These are phyloP conservation scores for Didymellaceae sp. DNA, from an alignment of 2,329 filamentous ascomycete species.

Conservation along the genomic window DNA sequence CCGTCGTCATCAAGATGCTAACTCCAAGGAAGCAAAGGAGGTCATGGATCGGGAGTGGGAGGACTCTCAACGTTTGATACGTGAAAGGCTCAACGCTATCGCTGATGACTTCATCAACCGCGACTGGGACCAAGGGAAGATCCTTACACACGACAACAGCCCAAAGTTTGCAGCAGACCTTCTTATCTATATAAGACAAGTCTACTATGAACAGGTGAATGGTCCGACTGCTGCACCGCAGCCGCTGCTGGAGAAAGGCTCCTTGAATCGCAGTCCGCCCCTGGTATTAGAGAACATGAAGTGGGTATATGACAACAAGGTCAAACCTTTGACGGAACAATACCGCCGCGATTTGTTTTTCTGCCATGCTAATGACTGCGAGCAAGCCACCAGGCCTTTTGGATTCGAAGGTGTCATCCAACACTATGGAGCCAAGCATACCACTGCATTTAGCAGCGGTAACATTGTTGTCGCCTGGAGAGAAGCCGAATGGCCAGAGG, in stretches of 20 bases:
- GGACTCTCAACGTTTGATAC: slow-evolving; percentile 70
- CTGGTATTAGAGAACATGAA: slow-evolving; percentile 85
- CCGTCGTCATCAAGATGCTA: slow-evolving; percentile 56
- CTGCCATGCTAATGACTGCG: slow-evolving; percentile 69
- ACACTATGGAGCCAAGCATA: slow-evolving; percentile 85
- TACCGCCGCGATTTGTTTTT: slow-evolving; percentile 76
- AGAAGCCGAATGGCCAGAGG: slow-evolving; percentile 77
- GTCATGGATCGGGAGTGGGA: slow-evolving; percentile 74
- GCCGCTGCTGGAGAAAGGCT: slow-evolving; percentile 2
- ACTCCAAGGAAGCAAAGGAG: slow-evolving; percentile 61
- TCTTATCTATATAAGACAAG: slow-evolving; percentile 68
- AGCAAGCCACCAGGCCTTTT: slow-evolving; percentile 69
- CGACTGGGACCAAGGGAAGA: slow-evolving; percentile 68
- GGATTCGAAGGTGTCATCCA: slow-evolving; percentile 81
- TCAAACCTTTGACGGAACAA: slow-evolving; percentile 72
- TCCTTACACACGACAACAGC: slow-evolving; percentile 67
- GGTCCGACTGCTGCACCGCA: slow-evolving; percentile 54
- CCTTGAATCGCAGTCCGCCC: slow-evolving; percentile 56
- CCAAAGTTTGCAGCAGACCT: slow-evolving; percentile 75
- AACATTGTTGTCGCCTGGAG: slow-evolving; percentile 79
- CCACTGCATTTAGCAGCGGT: slow-evolving; percentile 70
- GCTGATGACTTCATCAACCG: slow-evolving; percentile 74
- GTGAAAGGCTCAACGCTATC: slow-evolving; percentile 68
- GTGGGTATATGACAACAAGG: slow-evolving; percentile 79
- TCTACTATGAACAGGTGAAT: slow-evolving; percentile 70